Conservation (phyloP, 1,284 basidiomycete genomes). For the Rhodotorula sp. region DNA sequence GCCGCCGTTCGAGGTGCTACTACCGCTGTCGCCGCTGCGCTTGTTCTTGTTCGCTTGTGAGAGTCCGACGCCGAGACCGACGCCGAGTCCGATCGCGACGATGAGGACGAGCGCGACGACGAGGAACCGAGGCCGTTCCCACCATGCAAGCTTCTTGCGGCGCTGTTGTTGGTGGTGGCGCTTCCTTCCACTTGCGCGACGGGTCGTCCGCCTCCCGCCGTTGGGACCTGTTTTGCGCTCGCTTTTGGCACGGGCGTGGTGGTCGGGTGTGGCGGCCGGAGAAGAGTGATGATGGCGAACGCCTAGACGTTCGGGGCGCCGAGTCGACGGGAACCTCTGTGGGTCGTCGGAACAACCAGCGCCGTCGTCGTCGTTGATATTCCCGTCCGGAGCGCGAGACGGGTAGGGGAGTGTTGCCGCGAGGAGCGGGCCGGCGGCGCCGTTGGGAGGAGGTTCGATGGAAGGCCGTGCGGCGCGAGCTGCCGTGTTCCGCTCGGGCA, state of each 20-base stretch:
- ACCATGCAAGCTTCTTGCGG: slow-evolving; percentile 18
- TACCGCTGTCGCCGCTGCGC: background rate
- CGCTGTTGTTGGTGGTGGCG: background rate
- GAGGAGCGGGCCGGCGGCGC: background rate
- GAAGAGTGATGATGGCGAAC: slow-evolving; percentile 10
- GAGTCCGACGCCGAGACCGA: slow-evolving; percentile 29
- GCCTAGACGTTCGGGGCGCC: background rate
- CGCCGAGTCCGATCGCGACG: slow-evolving; percentile 17
- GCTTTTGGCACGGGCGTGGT: slow-evolving; percentile 1
- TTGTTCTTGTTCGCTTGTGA: slow-evolving; percentile 2
- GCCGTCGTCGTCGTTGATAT: background rate
- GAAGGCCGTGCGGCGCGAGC: background rate
- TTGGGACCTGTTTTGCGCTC: no score
- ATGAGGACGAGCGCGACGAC: slow-evolving; percentile 6
- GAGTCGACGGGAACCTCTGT: background rate
- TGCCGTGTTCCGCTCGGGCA: slow-evolving; percentile 16
- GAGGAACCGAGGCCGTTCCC: slow-evolving; percentile 3
- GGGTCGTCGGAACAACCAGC: background rate
- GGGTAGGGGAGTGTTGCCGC: slow-evolving; percentile 11
- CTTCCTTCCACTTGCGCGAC: background rate
- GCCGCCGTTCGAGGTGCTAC: no score
- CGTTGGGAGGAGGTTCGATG: background rate
- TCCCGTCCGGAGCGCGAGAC: background rate
- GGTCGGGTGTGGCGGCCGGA: background rate
- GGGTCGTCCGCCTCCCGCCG: background rate